Evolutionary conservation across 2,329 filamentous ascomycete genomes (phyloP).

Genomic region (Phyllosticta paracitricarpa): DNA sequence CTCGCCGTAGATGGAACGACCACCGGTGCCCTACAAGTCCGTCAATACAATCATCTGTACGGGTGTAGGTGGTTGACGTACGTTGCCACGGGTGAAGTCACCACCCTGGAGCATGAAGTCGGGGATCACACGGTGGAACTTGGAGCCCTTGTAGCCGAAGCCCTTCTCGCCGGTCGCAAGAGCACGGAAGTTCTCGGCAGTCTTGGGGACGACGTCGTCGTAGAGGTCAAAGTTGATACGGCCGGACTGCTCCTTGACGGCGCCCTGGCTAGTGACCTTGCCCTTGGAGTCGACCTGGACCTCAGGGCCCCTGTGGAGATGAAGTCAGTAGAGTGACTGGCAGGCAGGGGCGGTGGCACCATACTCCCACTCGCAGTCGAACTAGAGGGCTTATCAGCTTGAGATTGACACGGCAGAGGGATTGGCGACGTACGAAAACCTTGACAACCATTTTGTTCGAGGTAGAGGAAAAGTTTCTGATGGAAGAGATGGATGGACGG

Average conservation of each 20-base stretch:
- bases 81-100: constrained; percentile 88
- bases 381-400: not conserved
- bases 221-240: constrained; percentile 86
- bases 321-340: constrained; percentile 1
- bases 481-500: constrained; percentile 15
- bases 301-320: constrained; percentile 57
- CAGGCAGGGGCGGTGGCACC: constrained; percentile 4
- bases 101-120: constrained; percentile 94
- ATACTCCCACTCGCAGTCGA: constrained; percentile 22
- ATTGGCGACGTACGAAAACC: constrained; percentile 45
- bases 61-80: constrained; percentile 38
- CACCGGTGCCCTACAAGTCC: constrained; percentile 63
- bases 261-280: constrained; percentile 37
- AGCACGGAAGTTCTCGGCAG: constrained; percentile 71
- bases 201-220: constrained; percentile 80
- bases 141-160: constrained; percentile 71
- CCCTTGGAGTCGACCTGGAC: constrained; percentile 50
- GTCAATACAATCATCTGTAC: constrained; percentile 4
- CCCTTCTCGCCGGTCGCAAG: constrained; percentile 75
- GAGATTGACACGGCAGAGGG: constrained; percentile 25
- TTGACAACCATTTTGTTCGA: constrained; percentile 65
- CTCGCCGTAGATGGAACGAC: constrained; percentile 90
- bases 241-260: constrained; percentile 58
- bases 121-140: constrained; percentile 89
- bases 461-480: constrained; percentile 52